phyloP scores from a whole-genome alignment of 2,329 filamentous ascomycete species.

The Akanthomyces muscarius region DNA sequence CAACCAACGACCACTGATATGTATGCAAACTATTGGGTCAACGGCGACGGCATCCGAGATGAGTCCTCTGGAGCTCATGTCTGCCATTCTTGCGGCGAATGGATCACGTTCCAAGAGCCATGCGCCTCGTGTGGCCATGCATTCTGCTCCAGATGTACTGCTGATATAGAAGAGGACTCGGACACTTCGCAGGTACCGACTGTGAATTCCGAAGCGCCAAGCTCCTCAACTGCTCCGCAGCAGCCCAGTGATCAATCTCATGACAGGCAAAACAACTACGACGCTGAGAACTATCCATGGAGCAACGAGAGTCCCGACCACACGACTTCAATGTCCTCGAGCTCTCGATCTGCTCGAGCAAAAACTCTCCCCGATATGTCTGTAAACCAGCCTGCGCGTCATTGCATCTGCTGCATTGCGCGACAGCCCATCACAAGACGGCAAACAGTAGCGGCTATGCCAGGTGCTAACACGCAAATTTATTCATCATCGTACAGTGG shows the following conservation, averaged over 20 bases:
- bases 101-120: constrained; percentile 33
- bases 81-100: constrained; percentile 49
- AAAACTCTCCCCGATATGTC: constrained; percentile 27
- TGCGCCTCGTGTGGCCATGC: constrained; percentile 50
- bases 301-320: background rate
- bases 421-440: constrained; percentile 16
- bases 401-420: constrained; percentile 31
- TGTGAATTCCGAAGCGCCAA: background rate
- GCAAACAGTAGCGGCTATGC: constrained; percentile 16
- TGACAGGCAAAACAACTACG: background rate
- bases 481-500: background rate
- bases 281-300: background rate
- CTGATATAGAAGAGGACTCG: constrained; percentile 24
- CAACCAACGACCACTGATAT: background rate
- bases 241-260: background rate
- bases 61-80: constrained; percentile 26
- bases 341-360: constrained; percentile 18
- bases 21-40: background rate
- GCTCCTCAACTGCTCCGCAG: background rate
- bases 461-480: background rate
- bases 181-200: background rate
- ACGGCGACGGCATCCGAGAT: constrained; percentile 12
- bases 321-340: constrained; percentile 1
- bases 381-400: constrained; percentile 24
- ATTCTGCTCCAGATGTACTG: constrained; percentile 45